phyloP scores from a whole-genome alignment of 2,329 filamentous ascomycete species.

The Stemphylium beticola region DNA sequence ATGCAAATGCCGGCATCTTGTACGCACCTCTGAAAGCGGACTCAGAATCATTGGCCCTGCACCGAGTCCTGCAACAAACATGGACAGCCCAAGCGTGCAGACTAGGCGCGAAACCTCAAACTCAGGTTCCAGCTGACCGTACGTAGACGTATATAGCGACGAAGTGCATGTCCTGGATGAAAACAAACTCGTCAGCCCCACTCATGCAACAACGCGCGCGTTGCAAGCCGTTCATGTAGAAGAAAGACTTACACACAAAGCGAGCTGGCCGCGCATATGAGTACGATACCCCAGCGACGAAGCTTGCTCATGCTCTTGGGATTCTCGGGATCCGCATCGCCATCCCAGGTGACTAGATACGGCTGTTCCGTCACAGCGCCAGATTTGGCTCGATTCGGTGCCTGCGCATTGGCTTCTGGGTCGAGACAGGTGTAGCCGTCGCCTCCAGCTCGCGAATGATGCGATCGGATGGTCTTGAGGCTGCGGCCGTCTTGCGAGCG shows the following conservation, averaged over 20 bases:
- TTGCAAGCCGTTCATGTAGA: not conserved
- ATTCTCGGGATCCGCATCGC: conserved; percentile 73
- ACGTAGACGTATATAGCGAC: conserved; percentile 88
- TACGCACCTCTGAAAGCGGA: conserved; percentile 57
- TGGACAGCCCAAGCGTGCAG: conserved; percentile 79
- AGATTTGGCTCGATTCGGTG: conserved; percentile 29
- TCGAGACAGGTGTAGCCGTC: conserved; percentile 49
- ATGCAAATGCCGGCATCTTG: not conserved
- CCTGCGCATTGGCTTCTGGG: conserved; percentile 29
- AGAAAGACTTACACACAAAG: conserved; percentile 76
- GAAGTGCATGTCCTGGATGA: conserved; percentile 74
- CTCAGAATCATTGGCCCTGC: conserved; percentile 63
- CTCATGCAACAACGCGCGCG: not conserved
- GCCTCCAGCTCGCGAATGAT: conserved; percentile 45
- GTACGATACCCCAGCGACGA: conserved; percentile 81
- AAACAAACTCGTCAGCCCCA: conserved; percentile 4
- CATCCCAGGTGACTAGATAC: conserved; percentile 78
- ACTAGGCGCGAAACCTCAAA: conserved; percentile 74
- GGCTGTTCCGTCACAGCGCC: conserved; percentile 46
- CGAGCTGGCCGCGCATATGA: conserved; percentile 75
- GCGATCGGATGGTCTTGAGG: conserved; percentile 32
- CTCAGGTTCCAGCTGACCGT: conserved; percentile 75
- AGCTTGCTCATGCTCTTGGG: conserved; percentile 70
- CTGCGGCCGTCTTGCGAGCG: conserved; percentile 27
- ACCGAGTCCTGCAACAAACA: conserved; percentile 79